These are phyloP conservation scores for Pseudoturritis turrita DNA, from an alignment of 345 rosid species.

Conservation along the genomic window DNA sequence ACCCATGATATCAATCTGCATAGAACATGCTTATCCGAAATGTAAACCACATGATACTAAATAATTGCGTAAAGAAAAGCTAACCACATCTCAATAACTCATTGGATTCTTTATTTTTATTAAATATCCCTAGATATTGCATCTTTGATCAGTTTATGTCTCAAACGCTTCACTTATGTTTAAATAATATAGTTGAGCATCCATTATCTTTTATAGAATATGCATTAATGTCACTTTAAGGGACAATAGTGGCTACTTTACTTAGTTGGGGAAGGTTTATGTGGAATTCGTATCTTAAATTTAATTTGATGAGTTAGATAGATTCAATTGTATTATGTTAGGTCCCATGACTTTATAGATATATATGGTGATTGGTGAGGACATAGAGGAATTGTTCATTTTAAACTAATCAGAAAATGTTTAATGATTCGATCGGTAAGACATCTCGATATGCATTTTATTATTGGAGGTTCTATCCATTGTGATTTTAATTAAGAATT, in stretches of 20 bases:
- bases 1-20: not conserved
- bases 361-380: slow-evolving; percentile 1
- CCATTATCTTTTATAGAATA: slow-evolving; percentile 30
- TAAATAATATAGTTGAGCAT: slow-evolving; percentile 20
- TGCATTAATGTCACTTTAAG: slow-evolving; percentile 21
- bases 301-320: not conserved
- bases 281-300: slow-evolving; percentile 17
- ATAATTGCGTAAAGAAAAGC: slow-evolving; percentile 6
- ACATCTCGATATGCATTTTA: not conserved
- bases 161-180: slow-evolving; percentile 12
- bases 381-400: not conserved
- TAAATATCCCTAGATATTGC: slow-evolving; percentile 4
- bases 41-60: slow-evolving; percentile 21
- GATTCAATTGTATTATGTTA: slow-evolving; percentile 7
- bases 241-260: slow-evolving; percentile 32
- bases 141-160: slow-evolving; percentile 12
- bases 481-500: not conserved
- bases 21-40: slow-evolving; percentile 22
- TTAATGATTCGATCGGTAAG: slow-evolving; percentile 19
- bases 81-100: slow-evolving; percentile 13
- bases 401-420: not conserved
- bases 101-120: not conserved
- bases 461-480: not conserved
- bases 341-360: not conserved
- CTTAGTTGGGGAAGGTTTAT: slow-evolving; percentile 30